Percentiles rank a stretch among this genome's conserved stretches.
phyloP scores from a whole-genome alignment of 2,329 filamentous ascomycete genomes.

The Sporothrix brunneoviolacea region DNA sequence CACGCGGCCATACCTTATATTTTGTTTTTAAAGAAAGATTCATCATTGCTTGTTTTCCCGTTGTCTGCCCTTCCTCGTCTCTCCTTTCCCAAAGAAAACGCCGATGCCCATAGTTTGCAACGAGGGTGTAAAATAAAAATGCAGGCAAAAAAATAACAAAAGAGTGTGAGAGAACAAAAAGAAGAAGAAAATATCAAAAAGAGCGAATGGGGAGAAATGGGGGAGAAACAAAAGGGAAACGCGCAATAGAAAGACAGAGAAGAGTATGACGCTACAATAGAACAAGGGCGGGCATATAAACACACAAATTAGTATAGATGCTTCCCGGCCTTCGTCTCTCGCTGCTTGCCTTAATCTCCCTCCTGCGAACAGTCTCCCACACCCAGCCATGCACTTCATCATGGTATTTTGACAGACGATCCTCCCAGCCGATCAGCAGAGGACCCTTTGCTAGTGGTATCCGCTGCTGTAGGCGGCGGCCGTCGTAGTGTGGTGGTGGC shows the following conservation, averaged over 20 bases:
- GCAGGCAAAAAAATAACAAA: not conserved
- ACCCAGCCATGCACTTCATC: too few relatives aligned
- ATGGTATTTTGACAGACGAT: too few relatives aligned
- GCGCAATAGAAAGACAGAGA: not conserved
- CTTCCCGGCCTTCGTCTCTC: not conserved
- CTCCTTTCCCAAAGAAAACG: too few relatives aligned
- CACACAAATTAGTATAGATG: slow-evolving; percentile 1
- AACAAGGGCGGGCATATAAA: not conserved
- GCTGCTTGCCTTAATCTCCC: too few relatives aligned
- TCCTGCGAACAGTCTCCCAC: too few relatives aligned
- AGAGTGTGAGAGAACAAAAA: not conserved
- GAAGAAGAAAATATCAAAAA: not conserved
- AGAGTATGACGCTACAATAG: too few relatives aligned
- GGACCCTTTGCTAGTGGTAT: slow-evolving; percentile 25
- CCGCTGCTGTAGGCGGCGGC: slow-evolving; percentile 21
- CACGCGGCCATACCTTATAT: too few relatives aligned
- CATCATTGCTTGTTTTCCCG: too few relatives aligned
- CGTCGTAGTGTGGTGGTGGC: slow-evolving; percentile 4
- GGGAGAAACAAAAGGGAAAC: not conserved
- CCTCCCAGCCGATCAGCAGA: not conserved
- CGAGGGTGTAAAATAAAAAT: too few relatives aligned
- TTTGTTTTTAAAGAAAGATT: too few relatives aligned
- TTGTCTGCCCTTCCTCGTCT: too few relatives aligned
- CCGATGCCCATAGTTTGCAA: too few relatives aligned
- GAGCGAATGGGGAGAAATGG: not conserved